Evolutionary conservation across 2,329 filamentous ascomycete species (phyloP).

Genomic region (Clathrospora elynae): DNA sequence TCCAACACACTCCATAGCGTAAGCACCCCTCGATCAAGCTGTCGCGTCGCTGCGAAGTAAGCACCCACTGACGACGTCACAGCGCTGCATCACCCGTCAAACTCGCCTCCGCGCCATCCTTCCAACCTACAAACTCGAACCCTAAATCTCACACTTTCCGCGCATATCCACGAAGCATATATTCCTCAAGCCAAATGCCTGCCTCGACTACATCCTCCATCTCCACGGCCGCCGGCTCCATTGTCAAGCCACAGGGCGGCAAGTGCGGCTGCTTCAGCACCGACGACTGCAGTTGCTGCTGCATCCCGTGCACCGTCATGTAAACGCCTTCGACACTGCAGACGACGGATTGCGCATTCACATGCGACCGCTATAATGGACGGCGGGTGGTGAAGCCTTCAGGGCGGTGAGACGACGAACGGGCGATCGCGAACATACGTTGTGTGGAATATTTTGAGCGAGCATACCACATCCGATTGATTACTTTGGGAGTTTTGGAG

Average conservation of each 20-base stretch:
- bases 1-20: background rate
- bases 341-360: conserved; percentile 4
- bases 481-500: background rate
- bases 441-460: conserved; percentile 3
- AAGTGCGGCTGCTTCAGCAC: conserved; percentile 40
- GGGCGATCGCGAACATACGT: too few species aligned
- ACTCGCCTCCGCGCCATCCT: too few species aligned
- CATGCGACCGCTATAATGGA: background rate
- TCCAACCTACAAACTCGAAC: too few species aligned
- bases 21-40: background rate
- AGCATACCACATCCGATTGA: conserved; percentile 1
- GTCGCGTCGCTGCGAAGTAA: too few species aligned
- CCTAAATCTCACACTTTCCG: background rate
- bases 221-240: conserved; percentile 39
- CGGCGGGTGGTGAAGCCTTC: background rate
- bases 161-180: too few species aligned
- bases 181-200: too few species aligned
- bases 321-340: conserved; percentile 22
- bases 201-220: conserved; percentile 38
- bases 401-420: background rate
- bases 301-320: conserved; percentile 48
- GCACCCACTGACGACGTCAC: conserved; percentile 20
- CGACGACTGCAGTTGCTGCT: conserved; percentile 43
- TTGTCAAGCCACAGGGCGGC: conserved; percentile 42
- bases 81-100: too few species aligned